These are phyloP conservation scores for Neurospora intermedia DNA, from an alignment of 495 filamentous ascomycete genomes.

Conservation along the genomic window DNA sequence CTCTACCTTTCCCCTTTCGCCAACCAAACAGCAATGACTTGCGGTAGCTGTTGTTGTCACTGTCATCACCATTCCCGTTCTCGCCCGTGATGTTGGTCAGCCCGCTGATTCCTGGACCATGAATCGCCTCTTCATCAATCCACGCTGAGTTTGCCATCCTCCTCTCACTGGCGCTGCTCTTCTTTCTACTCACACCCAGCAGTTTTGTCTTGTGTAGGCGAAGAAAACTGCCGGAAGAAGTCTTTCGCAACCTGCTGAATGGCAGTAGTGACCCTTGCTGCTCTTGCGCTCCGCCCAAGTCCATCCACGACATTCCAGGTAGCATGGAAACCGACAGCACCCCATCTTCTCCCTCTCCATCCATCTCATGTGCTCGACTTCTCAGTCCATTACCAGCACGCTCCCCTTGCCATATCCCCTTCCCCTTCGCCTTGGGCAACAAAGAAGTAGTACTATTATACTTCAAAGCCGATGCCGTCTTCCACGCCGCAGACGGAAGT, in stretches of 20 bases:
- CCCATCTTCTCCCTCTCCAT: background rate
- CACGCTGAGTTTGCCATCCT: constrained; percentile 19
- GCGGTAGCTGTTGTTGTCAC: background rate
- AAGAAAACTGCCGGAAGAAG: background rate
- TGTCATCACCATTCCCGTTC: background rate
- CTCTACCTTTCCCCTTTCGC: background rate
- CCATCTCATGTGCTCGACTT: background rate
- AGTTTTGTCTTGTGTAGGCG: background rate
- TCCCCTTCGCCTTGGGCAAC: background rate
- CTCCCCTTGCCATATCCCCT: background rate
- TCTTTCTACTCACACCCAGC: background rate
- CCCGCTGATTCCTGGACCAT: constrained; percentile 26
- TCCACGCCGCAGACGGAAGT: background rate
- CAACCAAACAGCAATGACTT: constrained; percentile 2
- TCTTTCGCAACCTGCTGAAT: background rate
- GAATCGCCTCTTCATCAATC: constrained; percentile 34
- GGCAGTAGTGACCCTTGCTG: background rate
- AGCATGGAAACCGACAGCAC: constrained; percentile 1
- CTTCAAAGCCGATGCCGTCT: background rate
- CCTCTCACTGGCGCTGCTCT: background rate
- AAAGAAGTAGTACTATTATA: constrained; percentile 6
- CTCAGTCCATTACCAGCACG: background rate
- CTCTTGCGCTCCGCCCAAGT: background rate
- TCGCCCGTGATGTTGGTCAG: constrained; percentile 1
- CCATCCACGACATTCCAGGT: constrained; percentile 1